Conservation (phyloP, 306 rosid genomes). For the Myrica gale region DNA sequence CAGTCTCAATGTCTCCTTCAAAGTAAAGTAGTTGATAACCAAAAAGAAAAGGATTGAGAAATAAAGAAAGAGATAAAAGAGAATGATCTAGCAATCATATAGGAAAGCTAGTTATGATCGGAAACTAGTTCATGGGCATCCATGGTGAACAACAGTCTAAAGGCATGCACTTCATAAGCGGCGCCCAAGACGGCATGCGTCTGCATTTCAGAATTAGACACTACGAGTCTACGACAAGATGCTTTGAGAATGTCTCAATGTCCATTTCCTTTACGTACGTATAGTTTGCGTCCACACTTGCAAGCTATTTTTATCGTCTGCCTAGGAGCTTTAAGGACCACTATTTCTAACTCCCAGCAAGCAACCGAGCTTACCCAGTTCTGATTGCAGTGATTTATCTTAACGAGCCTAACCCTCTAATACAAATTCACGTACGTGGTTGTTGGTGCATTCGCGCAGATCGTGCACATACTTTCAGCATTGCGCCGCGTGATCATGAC, state of each 20-base stretch:
- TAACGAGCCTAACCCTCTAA: background rate
- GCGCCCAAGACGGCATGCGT: background rate
- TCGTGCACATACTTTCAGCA: background rate
- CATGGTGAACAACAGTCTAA: background rate
- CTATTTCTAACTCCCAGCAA: no score
- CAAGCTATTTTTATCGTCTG: no score
- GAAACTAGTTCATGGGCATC: slow-evolving; percentile 29
- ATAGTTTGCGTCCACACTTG: no score
- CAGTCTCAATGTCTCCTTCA: slow-evolving; percentile 29
- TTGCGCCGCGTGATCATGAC: slow-evolving; percentile 26
- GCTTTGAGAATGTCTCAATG: no score
- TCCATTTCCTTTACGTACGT: no score
- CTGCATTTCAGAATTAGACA: no score
- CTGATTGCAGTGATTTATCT: background rate
- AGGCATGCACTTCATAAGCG: no score
- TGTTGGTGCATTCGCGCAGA: background rate
- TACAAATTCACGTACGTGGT: background rate
- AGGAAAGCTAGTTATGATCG: slow-evolving; percentile 26
- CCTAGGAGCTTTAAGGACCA: no score
- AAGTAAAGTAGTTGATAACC: slow-evolving; percentile 30
- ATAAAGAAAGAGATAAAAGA: slow-evolving; percentile 26
- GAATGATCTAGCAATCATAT: slow-evolving; percentile 50
- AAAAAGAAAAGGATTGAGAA: slow-evolving; percentile 23
- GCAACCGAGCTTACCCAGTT: background rate
- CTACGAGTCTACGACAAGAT: no score